phyloP scores from a whole-genome alignment of 2,329 filamentous ascomycete species.

The Sporothrix humicola region DNA sequence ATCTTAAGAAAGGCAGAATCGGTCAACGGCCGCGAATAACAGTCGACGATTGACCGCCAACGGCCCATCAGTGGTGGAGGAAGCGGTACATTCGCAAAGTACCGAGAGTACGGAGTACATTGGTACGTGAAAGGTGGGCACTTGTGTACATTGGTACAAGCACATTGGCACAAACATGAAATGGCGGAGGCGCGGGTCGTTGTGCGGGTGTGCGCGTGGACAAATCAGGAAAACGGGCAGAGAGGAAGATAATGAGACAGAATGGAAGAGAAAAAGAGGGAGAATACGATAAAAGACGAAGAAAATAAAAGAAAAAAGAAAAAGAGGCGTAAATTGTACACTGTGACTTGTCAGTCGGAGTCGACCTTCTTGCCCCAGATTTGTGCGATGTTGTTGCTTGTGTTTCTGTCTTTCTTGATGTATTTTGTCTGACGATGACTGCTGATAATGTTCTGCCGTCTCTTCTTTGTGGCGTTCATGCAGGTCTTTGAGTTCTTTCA shows the following conservation, averaged over 20 bases:
- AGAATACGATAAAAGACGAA: neutral
- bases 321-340: neutral
- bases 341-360: neutral
- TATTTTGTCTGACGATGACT: neutral
- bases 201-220: constrained; percentile 12
- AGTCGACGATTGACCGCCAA: neutral
- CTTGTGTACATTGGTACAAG: neutral
- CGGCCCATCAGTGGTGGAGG: neutral
- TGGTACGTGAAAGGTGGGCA: neutral
- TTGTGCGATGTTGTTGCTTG: neutral
- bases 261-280: neutral
- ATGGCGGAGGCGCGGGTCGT: constrained; percentile 9
- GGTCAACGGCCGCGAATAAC: neutral
- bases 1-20: neutral
- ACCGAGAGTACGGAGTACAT: too few relatives aligned
- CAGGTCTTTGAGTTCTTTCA: neutral
- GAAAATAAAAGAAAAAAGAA: neutral
- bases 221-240: constrained; percentile 3
- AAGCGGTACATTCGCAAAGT: too few relatives aligned
- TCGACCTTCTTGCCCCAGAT: neutral
- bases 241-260: neutral
- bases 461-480: constrained; percentile 4
- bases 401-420: neutral
- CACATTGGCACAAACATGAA: neutral
- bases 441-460: neutral